phyloP scores from a whole-genome alignment of 1,284 basidiomycete genomes.

The Lignosus rhinocerotis region DNA sequence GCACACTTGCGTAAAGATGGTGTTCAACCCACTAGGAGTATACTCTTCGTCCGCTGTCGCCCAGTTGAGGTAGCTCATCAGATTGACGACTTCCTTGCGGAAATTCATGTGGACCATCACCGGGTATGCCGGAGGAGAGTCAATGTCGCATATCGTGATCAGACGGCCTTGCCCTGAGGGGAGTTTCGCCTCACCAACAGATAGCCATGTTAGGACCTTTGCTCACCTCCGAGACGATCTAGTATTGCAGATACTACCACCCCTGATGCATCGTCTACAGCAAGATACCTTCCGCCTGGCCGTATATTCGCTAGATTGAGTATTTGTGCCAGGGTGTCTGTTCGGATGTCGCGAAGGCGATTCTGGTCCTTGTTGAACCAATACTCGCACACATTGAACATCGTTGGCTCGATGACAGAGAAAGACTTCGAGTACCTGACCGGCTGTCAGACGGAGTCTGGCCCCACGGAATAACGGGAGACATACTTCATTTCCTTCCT shows the following conservation, averaged over 20 bases:
- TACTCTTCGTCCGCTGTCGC: constrained; percentile 84
- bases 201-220: neutral
- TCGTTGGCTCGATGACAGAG: constrained; percentile 85
- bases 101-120: constrained; percentile 89
- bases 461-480: no score
- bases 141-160: constrained; percentile 86
- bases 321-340: constrained; percentile 89
- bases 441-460: neutral
- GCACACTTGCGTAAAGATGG: constrained; percentile 2
- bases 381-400: constrained; percentile 88
- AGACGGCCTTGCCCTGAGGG: constrained; percentile 73
- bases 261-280: constrained; percentile 92
- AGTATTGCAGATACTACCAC: constrained; percentile 85
- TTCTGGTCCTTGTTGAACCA: constrained; percentile 84
- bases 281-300: constrained; percentile 86
- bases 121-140: constrained; percentile 92
- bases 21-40: constrained; percentile 50
- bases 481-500: constrained; percentile 91
- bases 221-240: constrained; percentile 82
- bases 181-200: no score
- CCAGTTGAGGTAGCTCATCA: constrained; percentile 85
- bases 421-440: constrained; percentile 88
- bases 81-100: constrained; percentile 53
- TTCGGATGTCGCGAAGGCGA: constrained; percentile 83
- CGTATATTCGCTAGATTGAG: constrained; percentile 82